Evolutionary conservation across 2,329 filamentous ascomycete genomes (phyloP), one percentile per base, ranked within the genome.

Genomic region (Diaporthe sp.): DNA sequence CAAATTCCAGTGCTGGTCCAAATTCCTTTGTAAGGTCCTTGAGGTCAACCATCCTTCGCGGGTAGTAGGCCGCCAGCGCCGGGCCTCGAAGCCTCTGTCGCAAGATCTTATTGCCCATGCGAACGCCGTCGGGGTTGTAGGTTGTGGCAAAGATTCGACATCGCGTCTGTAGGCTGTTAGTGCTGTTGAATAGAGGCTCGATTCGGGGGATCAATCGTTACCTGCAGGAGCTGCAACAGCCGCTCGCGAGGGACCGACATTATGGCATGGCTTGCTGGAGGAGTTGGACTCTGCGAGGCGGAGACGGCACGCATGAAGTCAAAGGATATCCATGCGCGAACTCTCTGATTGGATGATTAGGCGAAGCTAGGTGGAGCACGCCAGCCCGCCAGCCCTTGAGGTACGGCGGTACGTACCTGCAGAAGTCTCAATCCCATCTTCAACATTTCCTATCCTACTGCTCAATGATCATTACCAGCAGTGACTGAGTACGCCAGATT

Each of bases 131-230:
- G 35, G 97, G 97, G 85, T 99, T 99, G 88, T 92, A 98, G 70
- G 93, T 96, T 68, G 94, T 94, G 80, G 92, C 93, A 88, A 98
- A 99, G 86, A 98, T 91, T 83, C 92, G 91, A 89, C 95, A 98
- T 93, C 96, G 95, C 81, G 91, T 90, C 96, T 98, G 79, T 55
- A 15, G 27, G 10, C 6, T 61, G 50, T 76, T 53, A 77, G 75
- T 13, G 22, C 9, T 25, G 25, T 19, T 25, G 53, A n/a, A 25
- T 53, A 78, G 42, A 75, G 50, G 13, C 37, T 13, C n/a, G 3
- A 17, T 15, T 17, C 15, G 13, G 9, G 2, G 8, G 25, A 19
- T 2, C 19, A 30, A 66, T 4, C 50, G 78, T 59, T 84, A 94
- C 95, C 92, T 95, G 95, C 87, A 96, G 90, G 77, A 98, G 89